A percentile compares a stretch with the other conserved stretches of the same genome.
Conservation (phyloP, 805 yeast genomes). For the Scheffersomyces amazonensis region DNA sequence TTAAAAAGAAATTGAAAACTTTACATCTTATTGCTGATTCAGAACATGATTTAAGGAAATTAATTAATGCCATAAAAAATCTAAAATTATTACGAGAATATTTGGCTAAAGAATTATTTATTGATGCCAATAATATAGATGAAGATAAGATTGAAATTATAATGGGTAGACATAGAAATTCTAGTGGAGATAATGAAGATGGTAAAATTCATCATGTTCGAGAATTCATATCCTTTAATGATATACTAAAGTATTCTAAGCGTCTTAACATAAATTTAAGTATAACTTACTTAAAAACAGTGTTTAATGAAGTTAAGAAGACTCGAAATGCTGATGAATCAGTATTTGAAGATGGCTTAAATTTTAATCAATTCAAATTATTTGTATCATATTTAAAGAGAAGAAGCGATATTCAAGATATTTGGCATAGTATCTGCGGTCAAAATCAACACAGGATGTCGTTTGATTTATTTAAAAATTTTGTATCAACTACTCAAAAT, state of each 20-base stretch:
- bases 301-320: conserved; percentile 43
- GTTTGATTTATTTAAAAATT: conserved; percentile 25
- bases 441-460: conserved; percentile 13
- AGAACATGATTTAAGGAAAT: conserved; percentile 55
- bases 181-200: conserved; percentile 6
- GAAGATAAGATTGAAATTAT: conserved; percentile 23
- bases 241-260: conserved; percentile 62
- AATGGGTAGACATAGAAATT: conserved; percentile 14
- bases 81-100: conserved; percentile 61
- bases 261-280: conserved; percentile 74
- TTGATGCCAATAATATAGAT: conserved; percentile 36
- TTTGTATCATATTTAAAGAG: conserved; percentile 68
- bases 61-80: conserved; percentile 57
- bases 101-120: conserved; percentile 55
- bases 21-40: conserved; percentile 73
- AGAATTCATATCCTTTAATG: conserved; percentile 53
- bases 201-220: conserved; percentile 17
- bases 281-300: conserved; percentile 39
- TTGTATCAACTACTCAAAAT: conserved; percentile 46
- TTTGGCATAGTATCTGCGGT: conserved; percentile 43
- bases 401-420: conserved; percentile 55
- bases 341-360: conserved; percentile 34
- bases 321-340: conserved; percentile 17
- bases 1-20: conserved; percentile 66
- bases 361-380: conserved; percentile 69